Evolutionary conservation across 345 rosid genomes (phyloP).

Genomic region (Arabidopsis thaliana): TAIR10.1 NC_003071.7:17709001-17709500

Average conservation of each 20-base stretch:
- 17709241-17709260: constrained; percentile 35
- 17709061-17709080: not conserved
- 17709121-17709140: not conserved
- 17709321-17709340: constrained; percentile 33
- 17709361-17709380: constrained; percentile 36
- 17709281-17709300: constrained; percentile 38
- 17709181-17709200: constrained; percentile 14
- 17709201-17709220: constrained; percentile 42
- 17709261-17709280: constrained; percentile 48
- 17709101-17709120: not conserved
- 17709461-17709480: not conserved
- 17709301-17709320: not conserved
- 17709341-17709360: constrained; percentile 39
- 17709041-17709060: not conserved
- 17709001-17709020: no score
- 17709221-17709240: constrained; percentile 32
- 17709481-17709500: not conserved
- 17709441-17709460: constrained; percentile 1
- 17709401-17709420: constrained; percentile 43
- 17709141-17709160: no score
- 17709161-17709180: no score
- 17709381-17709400: constrained; percentile 40
- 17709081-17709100: not conserved
- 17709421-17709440: not conserved
- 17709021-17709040: not conserved